A percentile compares a stretch with the other conserved stretches of the same genome.
These are phyloP conservation scores for Pseudognaphalium luteoalbum DNA, from an alignment of 129 eudicot species.

Conservation along the genomic window DNA sequence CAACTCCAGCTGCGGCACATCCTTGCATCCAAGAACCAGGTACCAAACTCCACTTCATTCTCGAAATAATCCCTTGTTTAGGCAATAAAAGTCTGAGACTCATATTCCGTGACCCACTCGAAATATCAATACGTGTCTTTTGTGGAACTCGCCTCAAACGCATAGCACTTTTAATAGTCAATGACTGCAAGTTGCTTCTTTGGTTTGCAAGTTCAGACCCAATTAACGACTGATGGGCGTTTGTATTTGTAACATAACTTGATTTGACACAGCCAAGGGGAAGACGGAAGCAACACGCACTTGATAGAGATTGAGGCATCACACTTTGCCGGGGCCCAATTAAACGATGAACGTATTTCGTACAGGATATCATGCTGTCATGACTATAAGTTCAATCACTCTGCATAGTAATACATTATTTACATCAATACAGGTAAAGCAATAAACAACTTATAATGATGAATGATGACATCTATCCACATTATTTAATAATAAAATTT, in stretches of 20 bases:
- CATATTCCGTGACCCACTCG: constrained; percentile 38
- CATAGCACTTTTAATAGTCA: constrained; percentile 41
- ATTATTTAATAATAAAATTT: too few species aligned
- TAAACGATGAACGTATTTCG: constrained; percentile 31
- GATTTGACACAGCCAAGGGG: constrained; percentile 36
- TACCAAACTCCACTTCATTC: constrained; percentile 46
- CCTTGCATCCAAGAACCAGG: constrained; percentile 56
- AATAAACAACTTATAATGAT: constrained; percentile 6
- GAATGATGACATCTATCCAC: neutral
- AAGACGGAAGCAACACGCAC: constrained; percentile 40
- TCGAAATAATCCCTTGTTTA: constrained; percentile 48
- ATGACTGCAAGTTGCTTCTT: constrained; percentile 33
- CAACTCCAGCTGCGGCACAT: constrained; percentile 45
- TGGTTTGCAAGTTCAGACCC: constrained; percentile 31
- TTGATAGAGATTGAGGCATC: constrained; percentile 33
- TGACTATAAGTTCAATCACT: constrained; percentile 32
- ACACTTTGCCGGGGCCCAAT: constrained; percentile 39
- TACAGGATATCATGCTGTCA: constrained; percentile 47
- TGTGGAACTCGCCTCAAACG: constrained; percentile 27
- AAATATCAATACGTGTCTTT: constrained; percentile 40
- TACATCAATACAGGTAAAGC: neutral
- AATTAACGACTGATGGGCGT: constrained; percentile 24
- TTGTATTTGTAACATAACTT: constrained; percentile 33
- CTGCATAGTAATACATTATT: neutral
- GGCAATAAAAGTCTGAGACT: constrained; percentile 44